These are phyloP conservation scores for Leccinum truebloodii DNA, from an alignment of 768 basidiomycete genomes.

Conservation along the genomic window DNA sequence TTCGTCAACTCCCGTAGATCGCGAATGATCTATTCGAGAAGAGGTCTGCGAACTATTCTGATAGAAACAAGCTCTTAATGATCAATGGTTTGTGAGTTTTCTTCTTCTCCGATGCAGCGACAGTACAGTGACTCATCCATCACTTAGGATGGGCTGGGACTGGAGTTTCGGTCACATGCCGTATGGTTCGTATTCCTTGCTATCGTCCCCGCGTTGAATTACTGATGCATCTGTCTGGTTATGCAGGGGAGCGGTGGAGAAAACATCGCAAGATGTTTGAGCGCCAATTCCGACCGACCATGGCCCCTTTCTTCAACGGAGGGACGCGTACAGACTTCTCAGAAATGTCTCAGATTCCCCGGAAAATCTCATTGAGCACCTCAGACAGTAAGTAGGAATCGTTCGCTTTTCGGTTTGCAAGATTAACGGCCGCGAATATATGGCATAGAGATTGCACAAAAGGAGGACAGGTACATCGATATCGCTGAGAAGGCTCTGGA, in stretches of 20 bases:
- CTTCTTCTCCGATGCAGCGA: background rate
- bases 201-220: background rate
- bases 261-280: conserved; percentile 55
- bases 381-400: conserved; percentile 42
- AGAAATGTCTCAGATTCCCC: conserved; percentile 45
- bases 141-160: conserved; percentile 44
- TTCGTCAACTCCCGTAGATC: conserved; percentile 47
- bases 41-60: conserved; percentile 57
- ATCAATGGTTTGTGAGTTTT: conserved; percentile 47
- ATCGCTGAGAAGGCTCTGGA: conserved; percentile 55
- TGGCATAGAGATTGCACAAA: conserved; percentile 45
- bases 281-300: conserved; percentile 48
- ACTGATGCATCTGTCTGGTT: background rate
- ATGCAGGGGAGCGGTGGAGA: conserved; percentile 51
- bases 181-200: conserved; percentile 19
- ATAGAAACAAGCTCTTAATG: conserved; percentile 49
- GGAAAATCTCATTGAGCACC: conserved; percentile 46
- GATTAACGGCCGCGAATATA: conserved; percentile 33
- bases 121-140: conserved; percentile 10
- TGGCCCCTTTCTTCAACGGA: conserved; percentile 42
- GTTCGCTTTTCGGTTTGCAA: background rate
- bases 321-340: conserved; percentile 47
- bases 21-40: conserved; percentile 59
- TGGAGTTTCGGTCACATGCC: conserved; percentile 60
- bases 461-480: conserved; percentile 47